Base-by-base conservation (phyloP, 768 basidiomycete genomes). In the Mycena indigotica region DNA sequence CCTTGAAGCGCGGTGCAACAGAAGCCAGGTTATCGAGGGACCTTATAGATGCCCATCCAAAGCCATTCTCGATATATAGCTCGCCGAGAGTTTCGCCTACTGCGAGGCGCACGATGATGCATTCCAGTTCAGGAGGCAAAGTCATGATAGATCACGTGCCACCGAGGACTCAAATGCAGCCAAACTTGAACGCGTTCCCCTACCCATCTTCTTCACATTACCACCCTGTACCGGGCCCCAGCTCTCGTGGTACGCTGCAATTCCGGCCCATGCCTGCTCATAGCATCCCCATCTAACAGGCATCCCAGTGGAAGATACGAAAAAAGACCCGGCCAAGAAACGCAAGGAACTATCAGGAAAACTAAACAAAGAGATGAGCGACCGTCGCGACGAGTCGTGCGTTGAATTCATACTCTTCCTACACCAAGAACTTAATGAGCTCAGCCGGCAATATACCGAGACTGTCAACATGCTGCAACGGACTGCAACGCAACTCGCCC, bases 361-460 rank as follows among this genome's bases (percentile, higher is more conserved):
- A 74, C 69, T 88, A 26, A 84, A 84, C 23, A 90, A 87, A 69
- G 89, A 91, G 63, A 81, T 88, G 75, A 79, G 70, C 67, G 89
- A 92, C 71, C 78, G 88, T 57, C 75, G 87, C 64, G 89, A 91
- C 69, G 89, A 91, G 25, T 25, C 46, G 90, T 90, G 66, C 67
- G 83, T 77, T 35, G 8, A 17, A 35, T 51, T 56, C 56, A 53
- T 46, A 55, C 57, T 40, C 41, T 15, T 30, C 49, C 44, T 38
- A 13, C 53, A 32, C 30, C 41, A 44, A 35, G 46, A 59, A 30
- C 35, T 44, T 23, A 50, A 56, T 58, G 69, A n/a, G n/a, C 88
- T 86, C 63, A 80, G 79, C 30, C 79, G 86, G 30, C 80, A 87
- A 65, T 84, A 81, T 72, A 72, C 80, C 44, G 88, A 91, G 69